A percentile compares a stretch with the other conserved stretches of the same genome.
phyloP scores from a whole-genome alignment of 768 basidiomycete species.

The Tulasnella sp. region DNA sequence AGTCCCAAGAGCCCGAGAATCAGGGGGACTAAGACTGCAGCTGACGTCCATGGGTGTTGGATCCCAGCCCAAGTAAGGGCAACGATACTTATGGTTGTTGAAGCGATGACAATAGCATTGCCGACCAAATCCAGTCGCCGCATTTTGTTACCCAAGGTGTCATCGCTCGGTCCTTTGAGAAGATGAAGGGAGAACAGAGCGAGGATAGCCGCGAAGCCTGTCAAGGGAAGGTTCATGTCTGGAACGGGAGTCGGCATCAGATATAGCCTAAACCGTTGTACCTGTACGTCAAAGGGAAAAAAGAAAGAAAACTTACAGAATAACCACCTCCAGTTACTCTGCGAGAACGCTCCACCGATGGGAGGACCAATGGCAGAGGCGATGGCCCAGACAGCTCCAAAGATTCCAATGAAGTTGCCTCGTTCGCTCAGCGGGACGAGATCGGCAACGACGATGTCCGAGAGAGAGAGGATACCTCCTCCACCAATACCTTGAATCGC shows the following conservation, averaged over 20 bases:
- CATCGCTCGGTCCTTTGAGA: not conserved
- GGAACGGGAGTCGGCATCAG: not conserved
- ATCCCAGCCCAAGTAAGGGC: conserved; percentile 35
- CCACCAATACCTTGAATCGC: conserved; percentile 28
- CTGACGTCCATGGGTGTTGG: conserved; percentile 31
- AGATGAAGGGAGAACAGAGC: not conserved
- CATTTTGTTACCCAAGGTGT: not conserved
- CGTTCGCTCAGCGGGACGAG: conserved; percentile 38
- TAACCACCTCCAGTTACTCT: conserved; percentile 32
- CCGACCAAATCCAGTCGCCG: conserved; percentile 16
- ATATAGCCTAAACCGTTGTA: not conserved
- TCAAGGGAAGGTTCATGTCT: not conserved
- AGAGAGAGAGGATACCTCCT: conserved; percentile 30
- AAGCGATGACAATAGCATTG: conserved; percentile 20
- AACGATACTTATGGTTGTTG: conserved; percentile 29
- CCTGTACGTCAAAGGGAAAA: not conserved
- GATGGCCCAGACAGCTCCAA: conserved; percentile 28
- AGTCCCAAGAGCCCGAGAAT: conserved; percentile 29
- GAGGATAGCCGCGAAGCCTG: not conserved
- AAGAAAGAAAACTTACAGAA: conserved; percentile 26
- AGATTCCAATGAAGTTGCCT: conserved; percentile 29
- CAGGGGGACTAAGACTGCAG: conserved; percentile 33
- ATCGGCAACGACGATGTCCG: conserved; percentile 35
- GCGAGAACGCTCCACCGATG: conserved; percentile 25
- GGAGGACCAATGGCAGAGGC: conserved; percentile 15